Base-by-base conservation (phyloP, 2,329 filamentous ascomycete genomes). In the Beauveria scarabaeidicola region DNA sequence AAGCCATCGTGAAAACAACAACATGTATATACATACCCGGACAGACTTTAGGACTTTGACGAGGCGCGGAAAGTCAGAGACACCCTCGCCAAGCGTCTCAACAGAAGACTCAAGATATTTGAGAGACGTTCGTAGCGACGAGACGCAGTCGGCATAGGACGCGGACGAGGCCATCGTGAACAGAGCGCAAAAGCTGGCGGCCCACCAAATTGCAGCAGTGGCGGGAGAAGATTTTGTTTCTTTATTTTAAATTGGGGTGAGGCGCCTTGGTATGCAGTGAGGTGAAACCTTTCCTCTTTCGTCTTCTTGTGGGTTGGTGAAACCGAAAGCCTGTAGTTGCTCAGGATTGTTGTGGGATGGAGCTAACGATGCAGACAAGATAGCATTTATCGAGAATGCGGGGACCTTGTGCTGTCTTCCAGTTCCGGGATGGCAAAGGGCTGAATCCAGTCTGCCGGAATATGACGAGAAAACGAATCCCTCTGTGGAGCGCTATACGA, bases 51-150 rank as follows among this genome's bases (percentile, higher is more conserved):
- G 75, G 43, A 85, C 80, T 60, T 73, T 77, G 48, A 75, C 69
- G 1, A 86, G 76, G 11, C 83, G 68, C 2, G 83, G 82, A 64
- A 83, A 81, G 73, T 86, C 83, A 38, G 79, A 72, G 27, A 85
- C 79, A 63, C 82, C 83, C 52, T 70, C 71, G 53, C 78, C 79
- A 50, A 86, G 77, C 5, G 81, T 84, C 47, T 76, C 70, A 44
- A 86, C 83, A 13, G 83, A 83, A 6, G 81, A 82, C 61, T 84
- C 79, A 67, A 86, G 82, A 67, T 81, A 82, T 61, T 78, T 77
- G 63, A 85, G 80, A n/a, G 83, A 85, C 52, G 75, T 76, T 67
- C 81, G 81, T 23, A 86, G 77, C 21, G 82, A 82, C 57, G 80
- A 70, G 61, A 86, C 83, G 73, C 82, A 86, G 72, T 83, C 81